A percentile compares a stretch with the other conserved stretches of the same genome.
Evolutionary conservation across 345 rosid species (phyloP).

Genomic region (Tarenaya hassleriana): DNA sequence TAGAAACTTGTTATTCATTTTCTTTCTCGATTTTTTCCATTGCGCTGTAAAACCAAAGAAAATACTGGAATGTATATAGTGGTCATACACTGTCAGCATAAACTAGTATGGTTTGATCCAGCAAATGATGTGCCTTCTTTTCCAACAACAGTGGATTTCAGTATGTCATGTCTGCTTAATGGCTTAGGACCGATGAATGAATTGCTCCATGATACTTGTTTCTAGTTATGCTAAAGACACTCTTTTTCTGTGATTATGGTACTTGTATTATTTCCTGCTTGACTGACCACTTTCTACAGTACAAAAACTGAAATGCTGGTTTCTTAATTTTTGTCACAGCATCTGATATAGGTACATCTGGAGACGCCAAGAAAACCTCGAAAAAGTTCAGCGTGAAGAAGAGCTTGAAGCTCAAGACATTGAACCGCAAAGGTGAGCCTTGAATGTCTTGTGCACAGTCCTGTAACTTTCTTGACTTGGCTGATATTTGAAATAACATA

Average conservation of each 20-base stretch:
- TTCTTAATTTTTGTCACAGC: constrained; percentile 7
- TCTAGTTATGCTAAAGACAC: not conserved
- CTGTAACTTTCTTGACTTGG: not conserved
- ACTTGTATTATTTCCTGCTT: not conserved
- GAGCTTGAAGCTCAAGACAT: constrained; percentile 42
- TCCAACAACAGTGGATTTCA: no score
- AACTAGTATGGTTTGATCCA: no score
- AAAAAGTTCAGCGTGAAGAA: constrained; percentile 43
- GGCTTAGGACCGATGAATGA: not conserved
- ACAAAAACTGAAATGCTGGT: not conserved
- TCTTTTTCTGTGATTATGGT: not conserved
- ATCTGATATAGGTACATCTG: constrained; percentile 22
- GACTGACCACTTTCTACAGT: not conserved
- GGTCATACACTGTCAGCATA: no score
- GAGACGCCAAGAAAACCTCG: constrained; percentile 27
- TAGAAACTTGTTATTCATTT: no score
- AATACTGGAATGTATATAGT: no score
- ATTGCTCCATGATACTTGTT: not conserved
- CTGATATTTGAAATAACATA: not conserved
- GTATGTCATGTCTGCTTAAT: not conserved
- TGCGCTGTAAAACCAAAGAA: no score
- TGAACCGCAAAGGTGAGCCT: constrained; percentile 38
- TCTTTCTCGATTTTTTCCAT: no score
- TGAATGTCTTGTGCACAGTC: not conserved
- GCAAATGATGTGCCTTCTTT: no score